Evolutionary conservation across 1,284 basidiomycete genomes (phyloP).

Genomic region (Melampsora allii-populina): DNA sequence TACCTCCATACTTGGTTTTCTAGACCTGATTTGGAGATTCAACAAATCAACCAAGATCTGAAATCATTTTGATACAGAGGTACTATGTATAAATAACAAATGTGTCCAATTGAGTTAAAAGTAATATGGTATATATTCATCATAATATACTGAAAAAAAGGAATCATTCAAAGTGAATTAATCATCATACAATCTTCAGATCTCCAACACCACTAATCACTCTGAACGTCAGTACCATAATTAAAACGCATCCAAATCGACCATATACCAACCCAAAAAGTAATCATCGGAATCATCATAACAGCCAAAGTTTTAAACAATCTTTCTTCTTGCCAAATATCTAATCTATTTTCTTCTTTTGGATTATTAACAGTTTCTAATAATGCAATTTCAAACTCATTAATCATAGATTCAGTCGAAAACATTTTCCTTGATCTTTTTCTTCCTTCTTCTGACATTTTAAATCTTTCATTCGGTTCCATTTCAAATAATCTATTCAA

Average conservation of each 20-base stretch:
- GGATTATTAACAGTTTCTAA: constrained; percentile 51
- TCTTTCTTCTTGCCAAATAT: neutral
- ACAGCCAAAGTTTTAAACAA: neutral
- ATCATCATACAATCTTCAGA: no score
- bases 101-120: no score
- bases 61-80: no score
- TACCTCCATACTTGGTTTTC: no score
- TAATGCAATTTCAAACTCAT: constrained; percentile 63
- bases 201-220: no score
- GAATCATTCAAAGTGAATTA: no score
- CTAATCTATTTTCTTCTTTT: neutral
- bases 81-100: no score
- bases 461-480: constrained; percentile 56
- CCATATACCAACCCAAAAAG: neutral
- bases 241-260: neutral
- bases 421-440: constrained; percentile 62
- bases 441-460: constrained; percentile 61
- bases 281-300: neutral
- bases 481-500: constrained; percentile 64
- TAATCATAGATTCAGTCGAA: constrained; percentile 65
- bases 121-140: no score
- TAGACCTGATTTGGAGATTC: no score
- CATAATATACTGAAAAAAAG: no score
- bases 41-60: no score
- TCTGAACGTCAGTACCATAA: no score